A percentile compares a stretch with the other conserved stretches of the same genome.
Conservation (phyloP, 2,329 filamentous ascomycete species). For the Fusarium subtropicale region DNA sequence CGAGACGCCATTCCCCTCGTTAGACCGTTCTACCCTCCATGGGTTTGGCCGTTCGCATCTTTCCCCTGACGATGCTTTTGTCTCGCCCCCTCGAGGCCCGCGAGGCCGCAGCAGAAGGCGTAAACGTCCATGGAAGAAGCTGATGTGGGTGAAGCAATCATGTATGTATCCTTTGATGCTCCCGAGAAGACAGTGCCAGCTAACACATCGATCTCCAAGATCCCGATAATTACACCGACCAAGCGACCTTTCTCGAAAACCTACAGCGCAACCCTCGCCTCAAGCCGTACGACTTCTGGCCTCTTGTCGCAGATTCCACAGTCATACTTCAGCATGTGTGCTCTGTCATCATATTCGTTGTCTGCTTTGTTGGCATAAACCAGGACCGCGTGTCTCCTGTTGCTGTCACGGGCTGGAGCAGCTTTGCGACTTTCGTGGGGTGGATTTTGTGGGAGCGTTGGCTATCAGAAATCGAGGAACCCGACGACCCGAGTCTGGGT, state of each 20-base stretch:
- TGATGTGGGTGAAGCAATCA: slow-evolving; percentile 97
- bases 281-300: slow-evolving; percentile 98
- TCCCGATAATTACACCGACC: slow-evolving; percentile 99
- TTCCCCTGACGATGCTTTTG: slow-evolving; percentile 86
- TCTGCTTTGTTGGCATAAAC: slow-evolving; percentile 92
- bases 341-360: slow-evolving; percentile 92
- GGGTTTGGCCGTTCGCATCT: slow-evolving; percentile 73
- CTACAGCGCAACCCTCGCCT: slow-evolving; percentile 93
- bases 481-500: slow-evolving; percentile 55
- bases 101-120: slow-evolving; percentile 74
- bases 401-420: slow-evolving; percentile 88
- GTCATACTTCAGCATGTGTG: slow-evolving; percentile 98
- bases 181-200: slow-evolving; percentile 1
- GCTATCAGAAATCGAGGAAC: slow-evolving; percentile 77
- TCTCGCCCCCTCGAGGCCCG: slow-evolving; percentile 68
- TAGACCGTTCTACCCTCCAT: slow-evolving; percentile 49
- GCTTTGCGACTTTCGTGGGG: slow-evolving; percentile 82
- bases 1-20: slow-evolving; percentile 52
- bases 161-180: slow-evolving; percentile 65
- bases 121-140: slow-evolving; percentile 88
- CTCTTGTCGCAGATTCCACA: slow-evolving; percentile 91
- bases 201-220: slow-evolving; percentile 61
- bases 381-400: slow-evolving; percentile 88
- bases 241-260: slow-evolving; percentile 95
- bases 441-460: slow-evolving; percentile 95